Percentiles rank a stretch among this genome's conserved stretches.
Evolutionary conservation across 2,329 filamentous ascomycete genomes (phyloP).

Genomic region (Paraphaeosphaeria minitans): DNA sequence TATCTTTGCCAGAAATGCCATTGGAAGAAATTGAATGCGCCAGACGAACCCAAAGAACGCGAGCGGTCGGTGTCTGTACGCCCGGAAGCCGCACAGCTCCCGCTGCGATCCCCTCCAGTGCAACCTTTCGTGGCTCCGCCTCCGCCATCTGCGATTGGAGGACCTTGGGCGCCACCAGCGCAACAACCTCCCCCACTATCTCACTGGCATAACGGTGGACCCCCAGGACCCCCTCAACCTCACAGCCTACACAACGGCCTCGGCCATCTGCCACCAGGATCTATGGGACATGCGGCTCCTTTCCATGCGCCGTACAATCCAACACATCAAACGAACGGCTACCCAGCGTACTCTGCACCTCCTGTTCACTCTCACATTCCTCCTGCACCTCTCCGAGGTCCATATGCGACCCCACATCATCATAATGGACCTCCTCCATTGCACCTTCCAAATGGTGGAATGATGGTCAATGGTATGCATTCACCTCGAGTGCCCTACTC

Average conservation of each 20-base stretch:
- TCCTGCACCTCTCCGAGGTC: conserved; percentile 31
- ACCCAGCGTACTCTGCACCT: conserved; percentile 38
- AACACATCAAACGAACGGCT: conserved; percentile 40
- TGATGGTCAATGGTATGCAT: conserved; percentile 46
- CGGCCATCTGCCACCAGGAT: conserved; percentile 31
- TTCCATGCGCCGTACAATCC: conserved; percentile 41
- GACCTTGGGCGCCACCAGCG: conserved; percentile 14
- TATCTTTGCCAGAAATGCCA: conserved; percentile 58
- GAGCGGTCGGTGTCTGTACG: conserved; percentile 35
- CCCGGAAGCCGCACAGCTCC: conserved; percentile 41
- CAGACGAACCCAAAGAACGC: conserved; percentile 37
- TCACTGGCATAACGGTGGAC: conserved; percentile 37
- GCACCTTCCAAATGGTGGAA: conserved; percentile 38
- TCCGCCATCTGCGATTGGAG: conserved; percentile 23
- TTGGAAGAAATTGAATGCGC: conserved; percentile 50
- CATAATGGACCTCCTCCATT: conserved; percentile 37
- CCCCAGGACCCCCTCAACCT: conserved; percentile 28
- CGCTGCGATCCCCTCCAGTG: conserved; percentile 40
- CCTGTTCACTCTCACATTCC: conserved; percentile 37
- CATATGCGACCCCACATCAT: conserved; percentile 31
- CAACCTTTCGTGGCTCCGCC: conserved; percentile 30
- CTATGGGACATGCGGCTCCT: conserved; percentile 34
- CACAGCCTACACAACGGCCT: conserved; percentile 40
- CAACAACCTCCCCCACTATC: conserved; percentile 37
- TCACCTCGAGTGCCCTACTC: conserved; percentile 47